Base-by-base conservation (phyloP, 139 green algal species). In the Marvania coccoides region DNA sequence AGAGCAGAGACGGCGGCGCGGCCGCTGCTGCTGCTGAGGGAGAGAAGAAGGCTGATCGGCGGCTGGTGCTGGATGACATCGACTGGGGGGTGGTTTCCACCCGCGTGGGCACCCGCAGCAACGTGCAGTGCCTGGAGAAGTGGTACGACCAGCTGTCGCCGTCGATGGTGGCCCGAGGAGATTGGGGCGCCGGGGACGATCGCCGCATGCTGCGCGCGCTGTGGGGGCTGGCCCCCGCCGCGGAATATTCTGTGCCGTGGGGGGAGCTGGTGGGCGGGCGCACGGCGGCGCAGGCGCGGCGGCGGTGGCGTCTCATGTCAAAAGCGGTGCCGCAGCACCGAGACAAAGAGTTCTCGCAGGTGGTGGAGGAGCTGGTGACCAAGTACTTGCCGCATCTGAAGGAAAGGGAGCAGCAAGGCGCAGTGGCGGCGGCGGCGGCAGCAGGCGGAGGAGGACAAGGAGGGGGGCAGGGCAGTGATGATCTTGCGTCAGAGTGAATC, bases 181-280 rank as follows among this genome's bases (percentile, higher is more conserved):
- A 85, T 31, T 92, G 86, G 86, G 82, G 78, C n/a, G 31, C 33
- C 0, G 80, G 78, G 0, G 85, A 92, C 45, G 86, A 92, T 78
- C 66, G 61, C 23, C 64, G 70, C 26, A 59, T 92, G 72, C 65
- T 91, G 63, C 47, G 58, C 0, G 61, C 68, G 2, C 51, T 92
- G 54, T 58, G 72, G 23, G 55, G 34, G 26, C 23, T 23, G 46
- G 38, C 24, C 6, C 14, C 35, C 6, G 45, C 53, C 1, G 46
- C 77, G 7, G 78, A 88, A 38, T 86, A 61, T 38, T 68, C 87
- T 63, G 47, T 85, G 19, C 69, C 82, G 37, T 90, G 83, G 83
- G 71, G 47, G 3, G 14, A 33, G 5, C 60, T 88, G 46, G 83
- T 90, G 39, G 35, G 56, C 30, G 73, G 67, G 0, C 76, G 83